Evolutionary conservation across 192 early-diverging fungal genomes (phyloP).

Genomic region (Coemansia sp.): DNA sequence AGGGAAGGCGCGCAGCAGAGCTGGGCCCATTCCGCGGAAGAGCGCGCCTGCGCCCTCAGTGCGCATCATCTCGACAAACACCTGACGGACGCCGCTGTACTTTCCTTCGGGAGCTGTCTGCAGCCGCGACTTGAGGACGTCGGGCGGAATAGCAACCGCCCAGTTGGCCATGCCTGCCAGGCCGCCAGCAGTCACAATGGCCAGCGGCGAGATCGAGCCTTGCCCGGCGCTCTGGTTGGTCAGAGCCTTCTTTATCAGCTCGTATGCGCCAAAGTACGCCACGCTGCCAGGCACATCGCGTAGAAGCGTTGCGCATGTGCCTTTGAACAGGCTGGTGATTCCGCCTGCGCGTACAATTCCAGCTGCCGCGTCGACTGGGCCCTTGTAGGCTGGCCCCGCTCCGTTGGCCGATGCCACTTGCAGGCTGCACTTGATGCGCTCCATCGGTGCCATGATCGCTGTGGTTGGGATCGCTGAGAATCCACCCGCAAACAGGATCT

Average conservation of each 20-base stretch:
- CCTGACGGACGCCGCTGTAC: slow-evolving; percentile 54
- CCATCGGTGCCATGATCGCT: slow-evolving; percentile 91
- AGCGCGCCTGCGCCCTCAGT: slow-evolving; percentile 65
- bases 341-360: slow-evolving; percentile 89
- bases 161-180: slow-evolving; percentile 99
- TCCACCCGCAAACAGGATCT: slow-evolving; percentile 87
- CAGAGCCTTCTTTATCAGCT: slow-evolving; percentile 74
- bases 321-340: slow-evolving; percentile 84
- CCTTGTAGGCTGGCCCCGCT: slow-evolving; percentile 72
- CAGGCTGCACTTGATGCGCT: slow-evolving; percentile 93
- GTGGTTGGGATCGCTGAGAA: slow-evolving; percentile 97
- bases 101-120: slow-evolving; percentile 64
- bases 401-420: slow-evolving; percentile 63
- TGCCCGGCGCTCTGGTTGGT: slow-evolving; percentile 67
- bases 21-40: slow-evolving; percentile 82
- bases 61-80: slow-evolving; percentile 59
- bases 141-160: slow-evolving; percentile 73
- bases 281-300: slow-evolving; percentile 94
- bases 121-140: slow-evolving; percentile 83
- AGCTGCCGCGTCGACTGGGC: slow-evolving; percentile 84
- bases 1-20: slow-evolving; percentile 79
- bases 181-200: slow-evolving; percentile 93
- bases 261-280: slow-evolving; percentile 95
- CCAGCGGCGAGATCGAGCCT: slow-evolving; percentile 74
- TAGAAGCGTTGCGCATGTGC: slow-evolving; percentile 90